Conservation (phyloP, 495 filamentous ascomycete species). For the Cercophora samala region DNA sequence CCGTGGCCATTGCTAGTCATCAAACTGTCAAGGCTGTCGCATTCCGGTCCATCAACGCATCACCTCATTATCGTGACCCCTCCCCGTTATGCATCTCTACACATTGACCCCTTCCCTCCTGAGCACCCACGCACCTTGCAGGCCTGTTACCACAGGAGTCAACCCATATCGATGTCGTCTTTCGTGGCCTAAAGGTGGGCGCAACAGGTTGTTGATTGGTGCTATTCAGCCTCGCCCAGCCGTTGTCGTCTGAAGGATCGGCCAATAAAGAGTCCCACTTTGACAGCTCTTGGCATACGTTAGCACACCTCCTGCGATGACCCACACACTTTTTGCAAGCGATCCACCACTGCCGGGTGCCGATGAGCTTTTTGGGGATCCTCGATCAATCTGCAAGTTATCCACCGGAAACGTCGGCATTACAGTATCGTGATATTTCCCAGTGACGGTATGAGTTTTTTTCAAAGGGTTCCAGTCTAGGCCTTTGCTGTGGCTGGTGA, state of each 20-base stretch:
- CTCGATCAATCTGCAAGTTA: background rate
- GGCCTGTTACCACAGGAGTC: background rate
- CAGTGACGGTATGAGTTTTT: background rate
- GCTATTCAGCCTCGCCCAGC: conserved; percentile 2
- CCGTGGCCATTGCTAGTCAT: background rate
- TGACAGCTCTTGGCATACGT: conserved; percentile 12
- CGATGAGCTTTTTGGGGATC: background rate
- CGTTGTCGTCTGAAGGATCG: background rate
- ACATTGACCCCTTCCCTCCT: background rate
- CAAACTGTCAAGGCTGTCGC: background rate
- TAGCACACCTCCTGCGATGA: background rate
- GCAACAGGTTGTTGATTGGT: background rate
- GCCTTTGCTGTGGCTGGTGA: background rate
- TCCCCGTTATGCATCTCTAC: background rate
- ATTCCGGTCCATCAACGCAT: background rate
- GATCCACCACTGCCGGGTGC: background rate
- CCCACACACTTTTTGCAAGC: background rate
- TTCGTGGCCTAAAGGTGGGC: background rate
- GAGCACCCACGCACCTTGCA: background rate
- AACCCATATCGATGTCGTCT: background rate
- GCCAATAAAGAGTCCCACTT: conserved; percentile 1
- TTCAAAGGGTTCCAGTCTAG: background rate
- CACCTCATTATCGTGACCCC: background rate
- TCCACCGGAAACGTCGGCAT: conserved; percentile 7
- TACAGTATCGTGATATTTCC: background rate